Percentiles rank a stretch among this genome's conserved stretches.
These are phyloP conservation scores for Capsella bursapastoris DNA, from an alignment of 345 rosid genomes.

Conservation along the genomic window DNA sequence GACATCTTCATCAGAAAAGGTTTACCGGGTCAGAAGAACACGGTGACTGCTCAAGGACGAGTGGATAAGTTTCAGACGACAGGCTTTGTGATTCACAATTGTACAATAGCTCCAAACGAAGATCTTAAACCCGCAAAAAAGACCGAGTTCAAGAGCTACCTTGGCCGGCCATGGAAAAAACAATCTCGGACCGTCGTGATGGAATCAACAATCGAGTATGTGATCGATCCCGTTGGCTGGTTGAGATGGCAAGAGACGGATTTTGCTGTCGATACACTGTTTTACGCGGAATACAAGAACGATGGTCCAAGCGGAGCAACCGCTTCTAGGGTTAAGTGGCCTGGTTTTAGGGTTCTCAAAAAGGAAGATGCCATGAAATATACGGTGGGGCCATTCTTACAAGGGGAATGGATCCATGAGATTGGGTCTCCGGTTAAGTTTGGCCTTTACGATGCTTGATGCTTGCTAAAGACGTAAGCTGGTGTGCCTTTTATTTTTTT, in stretches of 20 bases:
- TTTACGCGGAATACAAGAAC: constrained; percentile 74
- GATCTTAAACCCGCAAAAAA: constrained; percentile 52
- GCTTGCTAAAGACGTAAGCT: constrained; percentile 20
- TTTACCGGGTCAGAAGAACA: constrained; percentile 55
- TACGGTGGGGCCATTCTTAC: constrained; percentile 65
- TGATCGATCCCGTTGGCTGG: constrained; percentile 82
- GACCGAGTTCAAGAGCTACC: constrained; percentile 56
- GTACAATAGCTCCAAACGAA: constrained; percentile 56
- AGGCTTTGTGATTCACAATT: constrained; percentile 77
- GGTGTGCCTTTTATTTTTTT: constrained; percentile 1
- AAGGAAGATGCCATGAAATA: constrained; percentile 59
- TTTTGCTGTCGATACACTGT: constrained; percentile 56
- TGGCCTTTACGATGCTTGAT: constrained; percentile 47
- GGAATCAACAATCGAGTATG: constrained; percentile 69
- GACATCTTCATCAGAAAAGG: constrained; percentile 64
- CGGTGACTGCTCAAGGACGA: constrained; percentile 75
- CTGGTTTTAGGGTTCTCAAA: constrained; percentile 57
- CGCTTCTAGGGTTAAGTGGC: constrained; percentile 69
- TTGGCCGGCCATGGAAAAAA: constrained; percentile 80
- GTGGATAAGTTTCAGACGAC: constrained; percentile 62
- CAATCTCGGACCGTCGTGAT: constrained; percentile 72
- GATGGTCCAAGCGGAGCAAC: constrained; percentile 61
- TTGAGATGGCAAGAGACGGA: constrained; percentile 59
- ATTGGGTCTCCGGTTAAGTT: constrained; percentile 49
- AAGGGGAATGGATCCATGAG: constrained; percentile 59